Evolutionary conservation across 2,329 filamentous ascomycete genomes (phyloP).

Genomic region (Monilinia aucupariae): DNA sequence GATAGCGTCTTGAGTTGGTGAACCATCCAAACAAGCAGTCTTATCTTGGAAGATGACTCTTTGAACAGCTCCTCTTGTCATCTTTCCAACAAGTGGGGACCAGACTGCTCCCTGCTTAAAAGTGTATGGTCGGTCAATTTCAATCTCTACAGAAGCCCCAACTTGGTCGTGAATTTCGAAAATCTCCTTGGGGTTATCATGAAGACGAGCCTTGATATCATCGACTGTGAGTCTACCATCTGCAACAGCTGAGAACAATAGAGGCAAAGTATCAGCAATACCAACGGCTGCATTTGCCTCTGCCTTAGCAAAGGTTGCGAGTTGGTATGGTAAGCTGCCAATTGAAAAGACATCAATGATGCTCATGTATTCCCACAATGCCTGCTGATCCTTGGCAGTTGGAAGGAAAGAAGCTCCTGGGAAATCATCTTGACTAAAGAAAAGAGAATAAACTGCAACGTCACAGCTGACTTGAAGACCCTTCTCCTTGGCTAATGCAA

Average conservation of each 20-base stretch:
- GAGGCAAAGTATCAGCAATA: conserved; percentile 66
- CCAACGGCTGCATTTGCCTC: conserved; percentile 56
- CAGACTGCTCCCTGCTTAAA: conserved; percentile 49
- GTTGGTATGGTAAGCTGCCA: conserved; percentile 71
- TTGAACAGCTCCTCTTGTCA: conserved; percentile 64
- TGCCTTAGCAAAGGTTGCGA: conserved; percentile 52
- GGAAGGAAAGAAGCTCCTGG: conserved; percentile 63
- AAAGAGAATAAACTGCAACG: conserved; percentile 73
- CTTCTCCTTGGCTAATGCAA: conserved; percentile 73
- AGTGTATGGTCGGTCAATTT: conserved; percentile 66
- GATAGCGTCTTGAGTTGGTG: conserved; percentile 49
- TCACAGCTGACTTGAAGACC: conserved; percentile 79
- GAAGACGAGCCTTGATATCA: conserved; percentile 64
- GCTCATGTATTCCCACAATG: conserved; percentile 66
- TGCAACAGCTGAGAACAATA: conserved; percentile 69
- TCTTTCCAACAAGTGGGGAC: conserved; percentile 68
- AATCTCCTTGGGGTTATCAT: conserved; percentile 74
- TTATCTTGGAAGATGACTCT: conserved; percentile 70
- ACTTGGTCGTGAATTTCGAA: conserved; percentile 77
- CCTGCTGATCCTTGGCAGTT: conserved; percentile 61
- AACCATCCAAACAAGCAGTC: conserved; percentile 70
- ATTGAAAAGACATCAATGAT: conserved; percentile 76
- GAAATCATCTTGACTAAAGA: conserved; percentile 66
- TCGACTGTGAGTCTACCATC: conserved; percentile 69
- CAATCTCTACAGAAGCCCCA: conserved; percentile 68